Conservation (phyloP, 257 asterid genomes). For the Solanum lycopersicoides region DNA sequence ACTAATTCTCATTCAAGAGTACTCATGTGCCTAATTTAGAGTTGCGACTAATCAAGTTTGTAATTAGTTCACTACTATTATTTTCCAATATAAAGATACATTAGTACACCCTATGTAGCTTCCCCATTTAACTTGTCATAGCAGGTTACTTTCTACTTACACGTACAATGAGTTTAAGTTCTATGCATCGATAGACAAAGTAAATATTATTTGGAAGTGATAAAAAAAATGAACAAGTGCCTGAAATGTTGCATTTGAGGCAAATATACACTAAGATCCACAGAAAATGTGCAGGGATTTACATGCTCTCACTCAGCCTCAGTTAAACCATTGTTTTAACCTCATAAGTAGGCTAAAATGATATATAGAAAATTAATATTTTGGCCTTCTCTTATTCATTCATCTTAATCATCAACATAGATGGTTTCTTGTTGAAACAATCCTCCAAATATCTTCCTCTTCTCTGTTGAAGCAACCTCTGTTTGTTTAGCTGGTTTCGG, state of each 20-base stretch:
- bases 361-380: neutral
- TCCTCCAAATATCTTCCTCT: slow-evolving; percentile 79
- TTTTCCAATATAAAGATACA: no score
- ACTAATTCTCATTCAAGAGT: no score
- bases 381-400: neutral
- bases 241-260: neutral
- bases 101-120: neutral
- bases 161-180: neutral
- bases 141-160: neutral
- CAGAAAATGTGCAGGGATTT: neutral
- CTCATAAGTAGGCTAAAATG: neutral
- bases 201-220: neutral
- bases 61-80: neutral
- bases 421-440: slow-evolving; percentile 90
- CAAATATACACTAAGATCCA: neutral
- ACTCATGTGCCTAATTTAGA: no score
- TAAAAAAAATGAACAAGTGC: neutral
- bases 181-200: neutral
- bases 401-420: slow-evolving; percentile 61
- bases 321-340: neutral
- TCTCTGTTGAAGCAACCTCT: slow-evolving; percentile 42
- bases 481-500: slow-evolving; percentile 37
- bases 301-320: slow-evolving; percentile 1
- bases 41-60: no score
- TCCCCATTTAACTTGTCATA: neutral